Percentiles rank a stretch among this genome's conserved stretches.
phyloP scores from a whole-genome alignment of 768 basidiomycete genomes.

The Peribolospora baueri region DNA sequence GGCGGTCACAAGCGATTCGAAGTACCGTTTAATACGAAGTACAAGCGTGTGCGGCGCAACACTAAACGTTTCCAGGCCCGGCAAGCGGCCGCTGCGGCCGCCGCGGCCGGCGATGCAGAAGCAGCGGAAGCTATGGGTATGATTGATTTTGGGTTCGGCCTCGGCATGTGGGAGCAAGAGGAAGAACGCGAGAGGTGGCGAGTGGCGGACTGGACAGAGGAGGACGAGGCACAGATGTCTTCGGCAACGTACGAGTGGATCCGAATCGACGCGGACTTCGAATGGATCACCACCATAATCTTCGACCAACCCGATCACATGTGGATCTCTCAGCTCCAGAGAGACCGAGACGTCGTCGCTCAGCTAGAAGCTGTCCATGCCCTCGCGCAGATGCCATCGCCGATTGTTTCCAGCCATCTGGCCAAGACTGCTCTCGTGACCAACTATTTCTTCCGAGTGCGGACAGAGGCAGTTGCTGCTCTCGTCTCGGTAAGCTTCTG shows the following conservation, averaged over 20 bases:
- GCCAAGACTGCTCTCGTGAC: slow-evolving; percentile 82
- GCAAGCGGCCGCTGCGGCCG: slow-evolving; percentile 76
- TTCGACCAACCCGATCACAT: slow-evolving; percentile 95
- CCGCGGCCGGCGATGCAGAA: slow-evolving; percentile 48
- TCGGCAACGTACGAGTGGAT: slow-evolving; percentile 99
- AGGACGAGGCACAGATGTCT: slow-evolving; percentile 67
- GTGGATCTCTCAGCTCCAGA: slow-evolving; percentile 90
- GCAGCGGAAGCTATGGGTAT: slow-evolving; percentile 82
- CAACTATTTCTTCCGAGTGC: slow-evolving; percentile 87
- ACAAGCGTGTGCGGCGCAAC: slow-evolving; percentile 82
- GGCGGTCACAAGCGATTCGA: slow-evolving; percentile 77
- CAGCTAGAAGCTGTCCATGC: slow-evolving; percentile 91
- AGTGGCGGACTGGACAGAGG: slow-evolving; percentile 78
- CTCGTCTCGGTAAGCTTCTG: slow-evolving; percentile 20
- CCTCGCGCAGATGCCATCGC: slow-evolving; percentile 26
- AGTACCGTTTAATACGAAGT: slow-evolving; percentile 94
- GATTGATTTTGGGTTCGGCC: slow-evolving; percentile 77
- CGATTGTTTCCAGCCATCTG: slow-evolving; percentile 64
- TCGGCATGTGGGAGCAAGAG: slow-evolving; percentile 91
- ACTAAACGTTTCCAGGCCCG: slow-evolving; percentile 87
- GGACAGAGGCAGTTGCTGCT: slow-evolving; percentile 75
- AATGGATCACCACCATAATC: slow-evolving; percentile 82
- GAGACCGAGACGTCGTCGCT: slow-evolving; percentile 88
- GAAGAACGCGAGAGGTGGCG: slow-evolving; percentile 56
- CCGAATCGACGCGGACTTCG: slow-evolving; percentile 92